Conservation (phyloP, 2,329 filamentous ascomycete species). For the Penicillium paneum region DNA sequence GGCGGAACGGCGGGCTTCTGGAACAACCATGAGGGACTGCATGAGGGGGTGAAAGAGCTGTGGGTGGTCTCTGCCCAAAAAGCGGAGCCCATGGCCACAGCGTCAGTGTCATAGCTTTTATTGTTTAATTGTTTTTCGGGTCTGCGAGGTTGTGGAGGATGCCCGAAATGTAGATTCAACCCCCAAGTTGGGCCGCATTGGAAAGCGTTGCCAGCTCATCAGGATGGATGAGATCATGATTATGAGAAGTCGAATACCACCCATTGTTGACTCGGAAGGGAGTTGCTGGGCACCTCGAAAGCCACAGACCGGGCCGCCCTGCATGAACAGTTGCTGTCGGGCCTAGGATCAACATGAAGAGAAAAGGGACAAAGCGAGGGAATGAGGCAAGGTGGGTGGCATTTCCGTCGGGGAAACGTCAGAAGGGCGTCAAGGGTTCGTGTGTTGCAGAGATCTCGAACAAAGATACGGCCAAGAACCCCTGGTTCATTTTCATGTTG, state of each 20-base stretch:
- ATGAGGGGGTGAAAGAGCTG: conserved; percentile 15
- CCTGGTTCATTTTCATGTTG: neutral
- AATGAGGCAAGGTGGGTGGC: conserved; percentile 2
- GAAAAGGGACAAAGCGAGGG: neutral
- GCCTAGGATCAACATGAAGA: conserved; percentile 1
- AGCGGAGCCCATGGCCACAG: conserved; percentile 13
- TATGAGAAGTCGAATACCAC: neutral
- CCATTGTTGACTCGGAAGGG: neutral
- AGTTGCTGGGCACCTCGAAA: conserved; percentile 1
- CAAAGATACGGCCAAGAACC: conserved; percentile 10
- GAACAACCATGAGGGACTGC: conserved; percentile 21
- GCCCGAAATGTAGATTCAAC: conserved; percentile 2
- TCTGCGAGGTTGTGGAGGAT: neutral
- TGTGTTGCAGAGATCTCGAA: conserved; percentile 5
- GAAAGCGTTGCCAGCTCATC: conserved; percentile 15
- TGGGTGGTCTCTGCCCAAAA: conserved; percentile 23
- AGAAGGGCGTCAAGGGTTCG: neutral
- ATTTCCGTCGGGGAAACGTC: neutral
- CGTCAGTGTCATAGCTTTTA: conserved; percentile 5
- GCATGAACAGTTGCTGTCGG: conserved; percentile 26
- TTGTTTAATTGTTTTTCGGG: neutral
- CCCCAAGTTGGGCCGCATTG: conserved; percentile 9
- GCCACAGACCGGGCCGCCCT: conserved; percentile 29
- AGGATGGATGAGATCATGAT: conserved; percentile 4
- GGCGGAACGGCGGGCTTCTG: conserved; percentile 20